These are phyloP conservation scores for Trichoderma hamatum DNA, from an alignment of 2,329 filamentous ascomycete genomes.

Conservation along the genomic window DNA sequence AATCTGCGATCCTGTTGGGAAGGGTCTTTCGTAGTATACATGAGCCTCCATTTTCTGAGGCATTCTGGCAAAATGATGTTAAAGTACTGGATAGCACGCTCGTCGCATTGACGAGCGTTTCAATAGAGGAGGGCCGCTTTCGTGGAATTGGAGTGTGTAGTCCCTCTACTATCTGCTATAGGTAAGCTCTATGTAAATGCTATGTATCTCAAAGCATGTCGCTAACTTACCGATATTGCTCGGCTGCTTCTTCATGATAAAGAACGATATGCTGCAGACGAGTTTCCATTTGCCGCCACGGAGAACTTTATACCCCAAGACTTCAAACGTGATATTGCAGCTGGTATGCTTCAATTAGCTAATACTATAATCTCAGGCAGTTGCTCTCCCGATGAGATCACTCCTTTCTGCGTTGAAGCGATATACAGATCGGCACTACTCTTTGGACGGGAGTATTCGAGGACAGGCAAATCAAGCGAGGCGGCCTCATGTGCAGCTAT, in stretches of 20 bases:
- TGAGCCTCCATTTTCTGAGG: background rate
- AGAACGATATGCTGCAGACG: background rate
- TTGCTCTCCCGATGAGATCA: background rate
- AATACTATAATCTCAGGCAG: background rate
- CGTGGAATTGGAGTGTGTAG: slow-evolving; percentile 9
- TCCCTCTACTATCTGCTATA: slow-evolving; percentile 16
- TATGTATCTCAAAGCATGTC: background rate
- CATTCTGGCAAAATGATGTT: slow-evolving; percentile 10
- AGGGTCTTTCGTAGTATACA: slow-evolving; percentile 11
- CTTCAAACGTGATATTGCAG: slow-evolving; percentile 5
- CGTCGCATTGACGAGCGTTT: slow-evolving; percentile 3
- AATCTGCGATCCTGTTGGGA: slow-evolving; percentile 2
- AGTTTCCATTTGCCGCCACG: background rate
- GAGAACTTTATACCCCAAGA: slow-evolving; percentile 4
- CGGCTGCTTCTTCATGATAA: slow-evolving; percentile 6
- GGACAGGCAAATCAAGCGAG: background rate
- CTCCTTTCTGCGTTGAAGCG: background rate
- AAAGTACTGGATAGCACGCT: slow-evolving; percentile 6
- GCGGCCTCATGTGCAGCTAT: background rate
- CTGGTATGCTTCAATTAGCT: slow-evolving; percentile 2
- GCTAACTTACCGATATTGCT: background rate
- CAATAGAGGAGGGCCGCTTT: background rate
- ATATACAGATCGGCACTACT: background rate
- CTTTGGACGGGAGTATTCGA: background rate
- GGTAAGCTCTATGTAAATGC: background rate